These are phyloP conservation scores for Calonectria fujianensis DNA, from an alignment of 2,329 filamentous ascomycete species.

Conservation along the genomic window DNA sequence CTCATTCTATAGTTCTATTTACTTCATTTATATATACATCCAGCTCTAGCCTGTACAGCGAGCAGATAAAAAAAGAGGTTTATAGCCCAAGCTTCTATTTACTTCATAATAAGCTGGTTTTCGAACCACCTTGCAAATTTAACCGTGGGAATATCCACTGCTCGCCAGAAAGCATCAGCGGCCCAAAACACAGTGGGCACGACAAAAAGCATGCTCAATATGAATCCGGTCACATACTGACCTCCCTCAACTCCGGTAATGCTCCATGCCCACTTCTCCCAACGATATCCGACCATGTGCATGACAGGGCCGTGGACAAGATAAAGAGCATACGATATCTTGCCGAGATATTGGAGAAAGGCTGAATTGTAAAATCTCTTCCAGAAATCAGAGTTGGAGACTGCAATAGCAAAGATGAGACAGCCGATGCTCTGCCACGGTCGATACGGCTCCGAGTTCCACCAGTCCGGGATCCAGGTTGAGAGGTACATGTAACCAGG, in stretches of 20 bases:
- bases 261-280: conserved; percentile 68
- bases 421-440: conserved; percentile 75
- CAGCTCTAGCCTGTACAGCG: too few species aligned
- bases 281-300: conserved; percentile 71
- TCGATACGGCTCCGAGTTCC: conserved; percentile 68
- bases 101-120: conserved; percentile 61
- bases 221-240: conserved; percentile 68
- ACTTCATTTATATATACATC: conserved; percentile 46
- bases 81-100: conserved; percentile 38
- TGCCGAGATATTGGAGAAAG: conserved; percentile 74
- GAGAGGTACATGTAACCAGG: conserved; percentile 72
- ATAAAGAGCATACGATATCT: conserved; percentile 77
- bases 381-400: conserved; percentile 67
- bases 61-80: too few species aligned
- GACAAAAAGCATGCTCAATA: conserved; percentile 66
- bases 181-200: conserved; percentile 72
- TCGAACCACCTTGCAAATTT: conserved; percentile 76
- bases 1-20: conserved; percentile 39
- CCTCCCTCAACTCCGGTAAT: conserved; percentile 68
- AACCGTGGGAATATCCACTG: conserved; percentile 74
- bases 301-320: conserved; percentile 76
- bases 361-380: conserved; percentile 70
- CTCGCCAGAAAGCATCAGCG: conserved; percentile 74
- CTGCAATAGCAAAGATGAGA: conserved; percentile 70
- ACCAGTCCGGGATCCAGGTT: conserved; percentile 69